Conservation (phyloP, 2,329 filamentous ascomycete species). For the Ascomycota sp. region DNA sequence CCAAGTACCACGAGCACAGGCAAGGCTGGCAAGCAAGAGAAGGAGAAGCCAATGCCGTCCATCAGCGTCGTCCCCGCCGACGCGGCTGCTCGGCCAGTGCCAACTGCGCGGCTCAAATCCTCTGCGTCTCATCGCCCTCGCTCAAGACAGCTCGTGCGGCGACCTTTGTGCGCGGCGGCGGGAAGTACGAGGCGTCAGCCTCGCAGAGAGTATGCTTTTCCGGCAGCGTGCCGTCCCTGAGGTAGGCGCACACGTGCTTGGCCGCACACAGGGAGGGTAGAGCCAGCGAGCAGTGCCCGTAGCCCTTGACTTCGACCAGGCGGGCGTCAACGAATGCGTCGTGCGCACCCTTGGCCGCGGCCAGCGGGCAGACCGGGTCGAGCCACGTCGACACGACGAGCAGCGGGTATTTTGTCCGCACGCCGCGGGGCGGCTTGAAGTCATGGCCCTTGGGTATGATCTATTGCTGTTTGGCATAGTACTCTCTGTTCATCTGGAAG, state of each 20-base stretch:
- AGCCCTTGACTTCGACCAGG: slow-evolving; percentile 19
- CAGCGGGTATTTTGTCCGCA: slow-evolving; percentile 15
- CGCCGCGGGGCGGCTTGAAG: slow-evolving; percentile 6
- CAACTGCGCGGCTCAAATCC: slow-evolving; percentile 2
- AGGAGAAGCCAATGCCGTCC: too few relatives aligned
- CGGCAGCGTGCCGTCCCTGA: slow-evolving; percentile 18
- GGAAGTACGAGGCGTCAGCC: slow-evolving; percentile 17
- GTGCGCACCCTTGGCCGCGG: slow-evolving; percentile 16
- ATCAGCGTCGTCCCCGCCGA: neutral
- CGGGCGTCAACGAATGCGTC: slow-evolving; percentile 15
- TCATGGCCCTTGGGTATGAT: slow-evolving; percentile 9
- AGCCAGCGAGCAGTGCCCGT: slow-evolving; percentile 20
- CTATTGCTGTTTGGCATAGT: slow-evolving; percentile 12
- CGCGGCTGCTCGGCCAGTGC: neutral
- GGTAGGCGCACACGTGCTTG: slow-evolving; percentile 14
- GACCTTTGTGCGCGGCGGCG: slow-evolving; percentile 5
- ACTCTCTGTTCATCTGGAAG: slow-evolving; percentile 10
- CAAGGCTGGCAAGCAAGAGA: too few relatives aligned
- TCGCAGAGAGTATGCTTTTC: slow-evolving; percentile 15
- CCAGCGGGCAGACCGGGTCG: slow-evolving; percentile 29
- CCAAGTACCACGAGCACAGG: too few relatives aligned
- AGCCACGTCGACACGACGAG: slow-evolving; percentile 12
- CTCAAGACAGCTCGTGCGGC: neutral
- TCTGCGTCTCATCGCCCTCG: slow-evolving; percentile 2
- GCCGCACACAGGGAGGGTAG: slow-evolving; percentile 16